Conservation (phyloP, 1,284 basidiomycete genomes). For the Trichosporon faecale region DNA sequence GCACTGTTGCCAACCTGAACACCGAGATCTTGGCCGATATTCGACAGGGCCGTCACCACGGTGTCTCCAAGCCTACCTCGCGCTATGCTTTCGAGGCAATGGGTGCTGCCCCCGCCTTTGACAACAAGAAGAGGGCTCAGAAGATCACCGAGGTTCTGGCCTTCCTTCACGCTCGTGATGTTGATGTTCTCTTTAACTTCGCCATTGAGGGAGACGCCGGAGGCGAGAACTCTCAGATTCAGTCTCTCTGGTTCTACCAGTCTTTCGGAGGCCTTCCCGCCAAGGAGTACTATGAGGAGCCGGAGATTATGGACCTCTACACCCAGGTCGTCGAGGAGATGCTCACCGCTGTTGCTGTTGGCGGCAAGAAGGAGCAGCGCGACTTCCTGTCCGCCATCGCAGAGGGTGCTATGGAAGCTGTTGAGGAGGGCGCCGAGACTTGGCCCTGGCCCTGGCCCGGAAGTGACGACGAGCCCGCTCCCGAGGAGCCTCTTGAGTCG, state of each 20-base stretch:
- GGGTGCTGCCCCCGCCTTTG: not conserved
- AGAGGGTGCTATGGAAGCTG: slow-evolving; percentile 28
- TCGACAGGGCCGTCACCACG: not conserved
- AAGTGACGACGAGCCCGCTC: slow-evolving; percentile 54
- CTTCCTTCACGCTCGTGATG: slow-evolving; percentile 80
- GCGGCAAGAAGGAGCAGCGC: slow-evolving; percentile 19
- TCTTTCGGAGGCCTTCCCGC: slow-evolving; percentile 80
- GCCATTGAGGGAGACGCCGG: slow-evolving; percentile 78
- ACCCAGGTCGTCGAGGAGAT: slow-evolving; percentile 66
- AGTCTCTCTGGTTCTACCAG: slow-evolving; percentile 84
- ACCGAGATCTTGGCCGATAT: not conserved
- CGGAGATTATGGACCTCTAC: slow-evolving; percentile 68
- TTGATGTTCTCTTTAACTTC: slow-evolving; percentile 73
- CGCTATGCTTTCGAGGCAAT: slow-evolving; percentile 1
- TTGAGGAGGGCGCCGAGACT: slow-evolving; percentile 26
- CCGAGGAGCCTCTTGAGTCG: slow-evolving; percentile 36
- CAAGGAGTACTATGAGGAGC: slow-evolving; percentile 91
- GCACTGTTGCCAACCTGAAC: slow-evolving; percentile 19
- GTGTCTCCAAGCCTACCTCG: not conserved
- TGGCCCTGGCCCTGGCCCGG: slow-evolving; percentile 67
- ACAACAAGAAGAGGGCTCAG: slow-evolving; percentile 25
- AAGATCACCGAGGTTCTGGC: slow-evolving; percentile 70
- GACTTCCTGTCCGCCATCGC: slow-evolving; percentile 3
- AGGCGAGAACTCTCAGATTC: slow-evolving; percentile 80
- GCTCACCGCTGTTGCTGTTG: slow-evolving; percentile 59